These are phyloP conservation scores for Schoenoplectus tabernaemontani DNA, from an alignment of 202 grass and related monocot species.

Conservation along the genomic window DNA sequence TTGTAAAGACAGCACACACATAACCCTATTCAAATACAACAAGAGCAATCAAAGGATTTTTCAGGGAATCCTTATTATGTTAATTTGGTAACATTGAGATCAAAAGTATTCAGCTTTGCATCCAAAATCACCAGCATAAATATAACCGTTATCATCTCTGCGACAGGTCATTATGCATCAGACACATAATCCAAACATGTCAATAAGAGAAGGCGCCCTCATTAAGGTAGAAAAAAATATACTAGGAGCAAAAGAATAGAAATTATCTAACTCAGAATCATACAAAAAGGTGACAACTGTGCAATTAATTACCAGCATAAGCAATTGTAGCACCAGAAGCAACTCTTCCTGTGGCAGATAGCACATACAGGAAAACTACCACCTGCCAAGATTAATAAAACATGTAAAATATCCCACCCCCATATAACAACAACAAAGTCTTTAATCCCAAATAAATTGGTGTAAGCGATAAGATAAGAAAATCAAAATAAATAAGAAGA, in stretches of 20 bases:
- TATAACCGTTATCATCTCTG: neutral
- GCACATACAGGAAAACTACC: slow-evolving; percentile 53
- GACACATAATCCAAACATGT: neutral
- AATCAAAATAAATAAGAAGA: neutral
- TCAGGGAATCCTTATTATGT: neutral
- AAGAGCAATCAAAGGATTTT: slow-evolving; percentile 2
- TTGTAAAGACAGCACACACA: slow-evolving; percentile 72
- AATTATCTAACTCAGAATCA: neutral
- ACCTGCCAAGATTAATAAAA: slow-evolving; percentile 45
- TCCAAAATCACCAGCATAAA: neutral
- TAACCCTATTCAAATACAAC: slow-evolving; percentile 32
- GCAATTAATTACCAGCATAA: slow-evolving; percentile 55
- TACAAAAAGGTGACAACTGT: neutral
- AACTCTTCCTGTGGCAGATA: slow-evolving; percentile 67
- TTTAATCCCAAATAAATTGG: too few species aligned
- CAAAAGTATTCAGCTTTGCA: neutral
- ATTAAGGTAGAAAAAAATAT: neutral
- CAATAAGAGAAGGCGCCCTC: neutral
- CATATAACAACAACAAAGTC: neutral
- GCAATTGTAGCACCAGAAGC: slow-evolving; percentile 81
- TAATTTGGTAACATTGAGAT: neutral
- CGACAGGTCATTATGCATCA: neutral
- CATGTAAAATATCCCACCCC: neutral
- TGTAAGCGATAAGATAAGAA: neutral
- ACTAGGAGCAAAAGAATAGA: neutral